Evolutionary conservation across 1,139 yeast genomes (phyloP).

Genomic region (Yamadazyma dushanensis): DNA sequence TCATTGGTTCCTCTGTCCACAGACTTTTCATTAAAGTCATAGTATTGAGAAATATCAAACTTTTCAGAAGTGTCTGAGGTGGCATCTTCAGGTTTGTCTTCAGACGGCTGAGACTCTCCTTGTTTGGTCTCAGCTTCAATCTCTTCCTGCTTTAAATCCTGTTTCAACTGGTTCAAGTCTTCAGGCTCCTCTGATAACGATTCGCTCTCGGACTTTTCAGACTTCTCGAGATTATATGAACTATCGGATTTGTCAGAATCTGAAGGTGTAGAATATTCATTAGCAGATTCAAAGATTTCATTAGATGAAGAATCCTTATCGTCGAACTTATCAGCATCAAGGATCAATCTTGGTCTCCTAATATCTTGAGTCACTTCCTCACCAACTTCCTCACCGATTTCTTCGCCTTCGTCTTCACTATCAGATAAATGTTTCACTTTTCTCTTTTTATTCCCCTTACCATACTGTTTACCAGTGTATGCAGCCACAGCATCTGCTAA

Average conservation of each 20-base stretch:
- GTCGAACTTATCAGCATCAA: slow-evolving; percentile 12
- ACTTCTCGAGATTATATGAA: slow-evolving; percentile 12
- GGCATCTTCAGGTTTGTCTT: slow-evolving; percentile 3
- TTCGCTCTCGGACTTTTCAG: slow-evolving; percentile 12
- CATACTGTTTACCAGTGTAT: slow-evolving; percentile 53
- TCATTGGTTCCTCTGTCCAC: slow-evolving; percentile 61
- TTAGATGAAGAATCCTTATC: slow-evolving; percentile 5
- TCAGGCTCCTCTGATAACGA: slow-evolving; percentile 25
- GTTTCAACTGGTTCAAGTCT: slow-evolving; percentile 31
- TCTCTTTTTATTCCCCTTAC: slow-evolving; percentile 27
- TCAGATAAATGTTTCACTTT: slow-evolving; percentile 20
- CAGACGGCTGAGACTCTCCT: slow-evolving; percentile 5
- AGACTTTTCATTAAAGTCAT: slow-evolving; percentile 49
- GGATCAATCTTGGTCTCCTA: no score
- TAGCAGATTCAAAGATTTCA: slow-evolving; percentile 16
- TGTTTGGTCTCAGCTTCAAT: slow-evolving; percentile 22
- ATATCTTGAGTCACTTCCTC: slow-evolving; percentile 4
- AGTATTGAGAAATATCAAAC: slow-evolving; percentile 33
- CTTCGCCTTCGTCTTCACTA: slow-evolving; percentile 26
- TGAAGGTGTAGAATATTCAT: slow-evolving; percentile 14
- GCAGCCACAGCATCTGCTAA: slow-evolving; percentile 65
- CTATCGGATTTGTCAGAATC: slow-evolving; percentile 13
- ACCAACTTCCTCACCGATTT: slow-evolving; percentile 7
- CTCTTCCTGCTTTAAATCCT: slow-evolving; percentile 34
- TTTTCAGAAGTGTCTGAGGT: slow-evolving; percentile 26